phyloP scores from a whole-genome alignment of 2,329 filamentous ascomycete species.

The Pseudocercospora cruenta region DNA sequence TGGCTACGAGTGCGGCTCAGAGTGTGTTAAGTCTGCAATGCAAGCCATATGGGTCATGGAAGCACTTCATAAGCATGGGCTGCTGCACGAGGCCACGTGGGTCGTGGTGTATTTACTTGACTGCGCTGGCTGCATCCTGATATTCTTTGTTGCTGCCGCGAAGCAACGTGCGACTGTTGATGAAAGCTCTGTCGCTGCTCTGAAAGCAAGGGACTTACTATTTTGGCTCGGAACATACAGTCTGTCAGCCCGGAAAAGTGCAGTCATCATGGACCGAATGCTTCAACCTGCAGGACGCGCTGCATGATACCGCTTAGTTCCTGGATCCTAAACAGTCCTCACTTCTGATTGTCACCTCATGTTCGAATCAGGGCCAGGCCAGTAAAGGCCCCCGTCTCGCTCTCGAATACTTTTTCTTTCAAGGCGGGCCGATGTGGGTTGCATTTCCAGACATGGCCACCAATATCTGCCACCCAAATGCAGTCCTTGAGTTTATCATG shows the following conservation, averaged over 20 bases:
- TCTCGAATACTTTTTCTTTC: conserved; percentile 22
- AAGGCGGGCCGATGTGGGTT: conserved; percentile 10
- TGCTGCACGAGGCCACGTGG: conserved; percentile 28
- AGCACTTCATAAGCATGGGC: conserved; percentile 20
- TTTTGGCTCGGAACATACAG: not conserved
- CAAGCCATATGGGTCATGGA: conserved; percentile 30
- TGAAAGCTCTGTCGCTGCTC: conserved; percentile 12
- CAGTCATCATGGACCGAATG: not conserved
- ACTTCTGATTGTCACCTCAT: not conserved
- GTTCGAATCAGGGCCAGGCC: conserved; percentile 4
- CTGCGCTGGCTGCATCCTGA: conserved; percentile 23
- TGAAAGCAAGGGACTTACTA: conserved; percentile 7
- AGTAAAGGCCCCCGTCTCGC: conserved; percentile 9
- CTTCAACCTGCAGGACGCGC: not conserved
- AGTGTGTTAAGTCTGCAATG: conserved; percentile 29
- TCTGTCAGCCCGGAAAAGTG: not conserved
- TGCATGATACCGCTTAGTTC: not conserved
- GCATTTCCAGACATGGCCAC: conserved; percentile 19
- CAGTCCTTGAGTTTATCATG: conserved; percentile 9
- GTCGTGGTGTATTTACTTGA: conserved; percentile 22
- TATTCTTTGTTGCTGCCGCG: conserved; percentile 27
- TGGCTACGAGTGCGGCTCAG: conserved; percentile 27
- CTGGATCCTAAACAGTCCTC: no score
- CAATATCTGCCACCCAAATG: conserved; percentile 14
- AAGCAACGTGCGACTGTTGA: conserved; percentile 22